Evolutionary conservation across 2,329 filamentous ascomycete genomes (phyloP), one percentile per base, ranked within the genome.

Genomic region (Pseudonectria buxi): DNA sequence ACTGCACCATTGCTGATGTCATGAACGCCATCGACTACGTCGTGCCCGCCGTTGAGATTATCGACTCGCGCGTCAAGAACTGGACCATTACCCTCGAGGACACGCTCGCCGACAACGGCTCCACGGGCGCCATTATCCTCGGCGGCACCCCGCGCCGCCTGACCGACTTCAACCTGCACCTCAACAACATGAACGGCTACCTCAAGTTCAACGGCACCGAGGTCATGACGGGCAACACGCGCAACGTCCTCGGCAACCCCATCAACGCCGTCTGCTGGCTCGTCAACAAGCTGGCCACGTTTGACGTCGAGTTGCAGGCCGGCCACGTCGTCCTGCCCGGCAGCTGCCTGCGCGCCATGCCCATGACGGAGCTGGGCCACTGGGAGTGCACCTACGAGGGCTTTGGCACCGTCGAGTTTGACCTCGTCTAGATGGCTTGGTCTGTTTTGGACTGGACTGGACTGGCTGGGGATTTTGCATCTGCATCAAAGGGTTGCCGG

Each of bases 41-140:
- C 25, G 38, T 56, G 9, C 52, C 52, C 4, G 52, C 51, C 9
- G 43, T 55, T 12, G 52, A 54, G 44, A 53, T 56, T 27, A 53
- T 53, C 22, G 53, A 55, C 35, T 55, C 49, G 3, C 41, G 52
- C 10, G 50, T 51, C 3, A 43, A 51, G 34, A 34, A 53, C 30
- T 55, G 51, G 51, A 41, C 41, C 13, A 54, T 54, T 24, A 41
- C 28, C 11, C 43, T 53, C 7, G 39, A 42, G 32, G 51, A 55
- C 32, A 56, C 53, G 1, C 37, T 55, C 4, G 50, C 50, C 3
- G 51, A 56, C 29, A 50, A 49, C 24, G 49, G 50, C 10, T 53
- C 47, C 0, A 53, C 45, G 1, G 53, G 41, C 2, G 46, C 40
- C 9, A 43, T 55, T 14, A 53, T 54, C 27, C 46, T 54, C 4